These are phyloP conservation scores for Ophiostoma himal-ulmi DNA, from an alignment of 2,329 filamentous ascomycete genomes.

Conservation along the genomic window DNA sequence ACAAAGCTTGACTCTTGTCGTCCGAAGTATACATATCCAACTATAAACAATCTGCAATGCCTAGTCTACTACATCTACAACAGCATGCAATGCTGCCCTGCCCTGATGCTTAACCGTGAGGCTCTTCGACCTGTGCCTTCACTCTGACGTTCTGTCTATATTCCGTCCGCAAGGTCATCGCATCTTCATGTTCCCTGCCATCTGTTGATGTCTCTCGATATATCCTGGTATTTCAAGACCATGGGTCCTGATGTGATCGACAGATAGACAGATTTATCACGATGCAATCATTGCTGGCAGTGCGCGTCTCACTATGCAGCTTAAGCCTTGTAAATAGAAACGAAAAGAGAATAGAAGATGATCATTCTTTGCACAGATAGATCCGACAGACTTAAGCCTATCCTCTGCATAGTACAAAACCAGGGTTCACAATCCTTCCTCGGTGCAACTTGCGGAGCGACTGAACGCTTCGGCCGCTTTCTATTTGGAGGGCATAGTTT, in stretches of 20 bases:
- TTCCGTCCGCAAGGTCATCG: background rate
- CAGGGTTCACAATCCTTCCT: slow-evolving; percentile 1
- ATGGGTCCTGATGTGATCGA: background rate
- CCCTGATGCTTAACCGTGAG: background rate
- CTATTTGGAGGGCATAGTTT: background rate
- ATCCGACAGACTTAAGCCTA: background rate
- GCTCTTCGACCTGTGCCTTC: background rate
- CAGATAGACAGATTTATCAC: background rate
- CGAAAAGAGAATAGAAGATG: background rate
- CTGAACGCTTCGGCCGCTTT: background rate
- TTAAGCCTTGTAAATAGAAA: background rate
- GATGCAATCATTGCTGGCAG: background rate
- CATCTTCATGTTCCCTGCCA: background rate
- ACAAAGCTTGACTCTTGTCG: background rate
- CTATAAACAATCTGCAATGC: background rate
- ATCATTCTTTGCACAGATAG: too few relatives aligned
- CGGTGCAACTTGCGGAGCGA: background rate
- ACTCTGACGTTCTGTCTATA: background rate
- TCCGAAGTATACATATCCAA: too few relatives aligned
- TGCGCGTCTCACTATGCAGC: background rate
- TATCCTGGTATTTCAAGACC: background rate
- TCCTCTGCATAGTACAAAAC: slow-evolving; percentile 3
- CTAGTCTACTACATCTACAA: background rate
- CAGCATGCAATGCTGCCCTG: background rate
- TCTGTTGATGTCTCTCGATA: background rate